Evolutionary conservation across 2,329 filamentous ascomycete genomes (phyloP), one percentile per base, ranked within the genome.

Genomic region (Penicillium sp.): DNA sequence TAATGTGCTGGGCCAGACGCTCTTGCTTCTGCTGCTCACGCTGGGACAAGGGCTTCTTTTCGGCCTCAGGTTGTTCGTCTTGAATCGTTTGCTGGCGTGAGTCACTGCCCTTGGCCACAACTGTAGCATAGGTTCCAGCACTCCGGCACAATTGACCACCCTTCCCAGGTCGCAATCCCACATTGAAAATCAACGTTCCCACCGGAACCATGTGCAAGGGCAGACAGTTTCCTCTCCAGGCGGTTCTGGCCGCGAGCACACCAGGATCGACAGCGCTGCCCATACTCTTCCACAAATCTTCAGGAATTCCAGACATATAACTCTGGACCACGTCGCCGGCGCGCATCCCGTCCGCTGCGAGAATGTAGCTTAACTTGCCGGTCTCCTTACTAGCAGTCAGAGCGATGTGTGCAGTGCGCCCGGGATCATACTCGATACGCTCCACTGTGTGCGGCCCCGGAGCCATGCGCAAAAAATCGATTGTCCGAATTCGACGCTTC

Each of bases 201-300:
- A 97, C 83, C 1, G 94, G 95, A 57, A 99, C 89, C 87, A 99
- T 94, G 76, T 96, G 90, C 71, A 99, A 80, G 14, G 94, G 94
- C 64, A 99, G 77, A 72, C 94, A 99, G 75, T 99, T 99, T 53
- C 94, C 94, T 68, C 91, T 84, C 79, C 92, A 92, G 1, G 91
- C 92, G 25, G 95, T 99, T 78, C 90, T 94, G 30, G 94, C 90
- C 8, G 95, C 94, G 59, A 99, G 78, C 73, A 99, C 90, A 88
- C 95, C 95, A 11, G 93, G 91, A 81, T 99, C 94, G 48, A 97
- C 84, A 40, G 88, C 79, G 65, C 94, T 93, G 58, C 94, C 94
- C 92, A 99, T 97, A 70, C 87, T 91, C 48, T 88, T 86, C 67
- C 97, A 83, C 53, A 99, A 79, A 61, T 94, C 88, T 61, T 89